Percentiles rank a stretch among this genome's conserved stretches.
These are phyloP conservation scores for Cystobasidium slooffiae DNA, from an alignment of 1,284 basidiomycete genomes.

Conservation along the genomic window DNA sequence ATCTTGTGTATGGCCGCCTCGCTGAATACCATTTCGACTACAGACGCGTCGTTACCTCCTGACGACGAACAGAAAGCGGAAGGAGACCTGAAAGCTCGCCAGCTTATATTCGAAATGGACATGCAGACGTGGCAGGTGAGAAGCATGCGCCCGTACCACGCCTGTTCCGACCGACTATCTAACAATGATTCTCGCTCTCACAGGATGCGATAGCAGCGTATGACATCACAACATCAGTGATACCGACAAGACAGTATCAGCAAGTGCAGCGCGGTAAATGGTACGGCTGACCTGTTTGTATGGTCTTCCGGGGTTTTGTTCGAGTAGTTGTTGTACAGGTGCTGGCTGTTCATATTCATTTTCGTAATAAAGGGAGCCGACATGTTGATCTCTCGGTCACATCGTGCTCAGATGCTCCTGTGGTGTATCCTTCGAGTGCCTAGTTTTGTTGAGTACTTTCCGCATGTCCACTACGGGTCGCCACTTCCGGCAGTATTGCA, in stretches of 20 bases:
- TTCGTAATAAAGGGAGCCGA: too few relatives aligned
- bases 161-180: background rate
- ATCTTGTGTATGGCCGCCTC: too few relatives aligned
- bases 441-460: too few relatives aligned
- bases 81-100: slow-evolving; percentile 19
- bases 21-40: background rate
- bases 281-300: slow-evolving; percentile 17
- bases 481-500: too few relatives aligned
- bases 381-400: too few relatives aligned
- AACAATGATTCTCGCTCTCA: background rate
- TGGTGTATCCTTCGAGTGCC: too few relatives aligned
- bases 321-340: too few relatives aligned
- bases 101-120: slow-evolving; percentile 39
- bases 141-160: background rate
- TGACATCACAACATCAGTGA: slow-evolving; percentile 66
- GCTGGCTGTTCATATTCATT: too few relatives aligned
- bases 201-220: slow-evolving; percentile 77
- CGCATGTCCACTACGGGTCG: too few relatives aligned
- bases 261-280: slow-evolving; percentile 26
- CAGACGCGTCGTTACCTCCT: slow-evolving; percentile 34
- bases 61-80: slow-evolving; percentile 31
- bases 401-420: too few relatives aligned
- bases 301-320: background rate
- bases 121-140: slow-evolving; percentile 42
- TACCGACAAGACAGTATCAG: slow-evolving; percentile 54